A percentile compares a stretch with the other conserved stretches of the same genome.
Evolutionary conservation across 306 rosid genomes (phyloP).

Genomic region (Pterocarpus macrocarpus): DNA sequence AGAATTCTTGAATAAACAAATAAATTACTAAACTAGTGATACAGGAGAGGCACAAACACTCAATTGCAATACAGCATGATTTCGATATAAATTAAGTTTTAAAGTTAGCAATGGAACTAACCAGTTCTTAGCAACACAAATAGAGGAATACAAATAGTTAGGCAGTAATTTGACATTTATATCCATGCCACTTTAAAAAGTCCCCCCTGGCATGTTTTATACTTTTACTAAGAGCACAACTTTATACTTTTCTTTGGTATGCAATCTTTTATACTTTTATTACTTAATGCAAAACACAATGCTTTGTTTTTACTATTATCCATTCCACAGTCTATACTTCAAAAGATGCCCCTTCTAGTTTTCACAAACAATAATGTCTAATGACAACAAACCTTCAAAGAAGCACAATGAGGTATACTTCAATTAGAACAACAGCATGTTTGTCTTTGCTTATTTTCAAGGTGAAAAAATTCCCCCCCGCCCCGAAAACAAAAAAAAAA

Average conservation of each 20-base stretch:
- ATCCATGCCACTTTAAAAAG: neutral
- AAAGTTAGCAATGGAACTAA: neutral
- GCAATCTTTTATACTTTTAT: neutral
- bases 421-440: neutral
- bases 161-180: slow-evolving; percentile 12
- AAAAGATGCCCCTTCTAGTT: neutral
- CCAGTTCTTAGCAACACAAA: neutral
- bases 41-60: slow-evolving; percentile 9
- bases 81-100: neutral
- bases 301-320: too few species aligned
- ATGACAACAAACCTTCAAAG: slow-evolving; percentile 1
- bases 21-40: slow-evolving; percentile 21
- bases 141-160: neutral
- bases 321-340: neutral
- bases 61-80: neutral
- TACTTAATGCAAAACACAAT: neutral
- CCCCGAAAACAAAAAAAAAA: too few species aligned
- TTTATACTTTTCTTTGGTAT: neutral
- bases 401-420: neutral
- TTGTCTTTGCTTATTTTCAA: neutral
- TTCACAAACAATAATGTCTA: neutral
- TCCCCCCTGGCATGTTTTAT: neutral
- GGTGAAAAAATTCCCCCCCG: too few species aligned
- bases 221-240: neutral
- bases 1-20: slow-evolving; percentile 1